These are phyloP conservation scores for Thalassiosira hispida DNA, from an alignment of 352 stramenopile species.

Conservation along the genomic window DNA sequence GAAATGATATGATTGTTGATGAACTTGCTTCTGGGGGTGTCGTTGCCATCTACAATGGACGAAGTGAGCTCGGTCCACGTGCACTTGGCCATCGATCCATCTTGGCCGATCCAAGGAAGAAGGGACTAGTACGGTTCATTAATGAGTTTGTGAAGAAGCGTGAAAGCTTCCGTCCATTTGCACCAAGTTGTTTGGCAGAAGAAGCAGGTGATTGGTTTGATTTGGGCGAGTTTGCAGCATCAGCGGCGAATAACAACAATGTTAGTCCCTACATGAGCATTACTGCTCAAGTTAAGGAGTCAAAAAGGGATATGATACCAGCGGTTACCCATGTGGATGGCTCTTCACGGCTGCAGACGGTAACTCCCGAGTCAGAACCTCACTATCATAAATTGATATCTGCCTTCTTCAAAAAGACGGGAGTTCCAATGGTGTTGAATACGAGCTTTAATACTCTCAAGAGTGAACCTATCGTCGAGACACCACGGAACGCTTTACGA, in stretches of 20 bases:
- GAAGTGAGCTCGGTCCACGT: conserved; percentile 86
- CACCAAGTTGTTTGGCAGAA: conserved; percentile 85
- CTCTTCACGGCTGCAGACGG: conserved; percentile 87
- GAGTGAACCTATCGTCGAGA: conserved; percentile 83
- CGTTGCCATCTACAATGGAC: conserved; percentile 85
- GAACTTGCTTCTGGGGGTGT: conserved; percentile 76
- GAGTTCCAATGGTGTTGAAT: conserved; percentile 88
- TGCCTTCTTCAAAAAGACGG: conserved; percentile 82
- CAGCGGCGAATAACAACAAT: conserved; percentile 47
- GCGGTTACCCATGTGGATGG: conserved; percentile 89
- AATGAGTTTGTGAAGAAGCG: conserved; percentile 86
- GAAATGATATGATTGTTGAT: conserved; percentile 67
- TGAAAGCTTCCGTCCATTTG: conserved; percentile 88
- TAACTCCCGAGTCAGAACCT: conserved; percentile 75
- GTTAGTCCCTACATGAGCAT: conserved; percentile 85
- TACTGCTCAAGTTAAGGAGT: conserved; percentile 67
- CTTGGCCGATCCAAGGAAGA: conserved; percentile 84
- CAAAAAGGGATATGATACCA: conserved; percentile 73
- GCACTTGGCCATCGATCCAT: conserved; percentile 88
- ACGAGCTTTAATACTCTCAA: conserved; percentile 89
- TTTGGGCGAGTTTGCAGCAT: conserved; percentile 37
- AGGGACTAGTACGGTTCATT: conserved; percentile 83
- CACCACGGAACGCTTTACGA: conserved; percentile 79
- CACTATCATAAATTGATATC: conserved; percentile 85
- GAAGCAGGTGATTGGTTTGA: conserved; percentile 81